Percentiles rank a stretch among this genome's conserved stretches.
Conservation (phyloP, 2,329 filamentous ascomycete genomes). For the Pezicula rhizophila region DNA sequence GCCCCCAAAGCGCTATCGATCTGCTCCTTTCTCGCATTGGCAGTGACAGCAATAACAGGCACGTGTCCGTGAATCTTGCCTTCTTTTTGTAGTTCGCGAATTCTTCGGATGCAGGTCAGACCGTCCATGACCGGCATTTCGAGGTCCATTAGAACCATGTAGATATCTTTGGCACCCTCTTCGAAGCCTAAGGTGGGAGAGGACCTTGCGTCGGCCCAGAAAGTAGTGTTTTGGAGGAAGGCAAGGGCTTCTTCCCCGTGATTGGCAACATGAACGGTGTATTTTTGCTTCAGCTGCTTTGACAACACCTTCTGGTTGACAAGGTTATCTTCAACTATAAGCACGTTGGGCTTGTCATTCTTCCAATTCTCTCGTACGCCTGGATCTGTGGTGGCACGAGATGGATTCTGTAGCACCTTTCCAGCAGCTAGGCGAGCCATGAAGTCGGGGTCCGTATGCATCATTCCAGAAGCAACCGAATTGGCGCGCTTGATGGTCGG, state of each 20-base stretch:
- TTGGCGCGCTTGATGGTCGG: background rate
- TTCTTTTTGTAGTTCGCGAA: constrained; percentile 55
- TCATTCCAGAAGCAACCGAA: constrained; percentile 41
- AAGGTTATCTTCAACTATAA: constrained; percentile 60
- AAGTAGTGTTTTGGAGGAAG: constrained; percentile 45
- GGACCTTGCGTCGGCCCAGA: constrained; percentile 39
- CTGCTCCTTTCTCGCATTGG: constrained; percentile 68
- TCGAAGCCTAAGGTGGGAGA: constrained; percentile 46
- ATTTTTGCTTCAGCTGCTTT: constrained; percentile 51
- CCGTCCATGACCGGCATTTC: constrained; percentile 80
- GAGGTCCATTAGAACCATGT: constrained; percentile 68
- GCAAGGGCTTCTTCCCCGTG: constrained; percentile 55
- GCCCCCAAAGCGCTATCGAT: constrained; percentile 61
- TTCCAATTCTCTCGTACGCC: too few relatives aligned
- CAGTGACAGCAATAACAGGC: constrained; percentile 68
- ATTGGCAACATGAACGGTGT: constrained; percentile 53
- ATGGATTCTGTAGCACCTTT: background rate
- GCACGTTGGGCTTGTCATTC: constrained; percentile 58
- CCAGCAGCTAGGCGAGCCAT: constrained; percentile 17
- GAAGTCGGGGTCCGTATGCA: constrained; percentile 54
- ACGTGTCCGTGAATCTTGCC: constrained; percentile 49
- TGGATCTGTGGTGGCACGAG: background rate
- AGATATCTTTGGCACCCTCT: constrained; percentile 38
- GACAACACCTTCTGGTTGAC: constrained; percentile 58
- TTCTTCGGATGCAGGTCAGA: constrained; percentile 61